Base-by-base conservation (phyloP, 805 yeast species). In the Cyberlindnera petersonii region DNA sequence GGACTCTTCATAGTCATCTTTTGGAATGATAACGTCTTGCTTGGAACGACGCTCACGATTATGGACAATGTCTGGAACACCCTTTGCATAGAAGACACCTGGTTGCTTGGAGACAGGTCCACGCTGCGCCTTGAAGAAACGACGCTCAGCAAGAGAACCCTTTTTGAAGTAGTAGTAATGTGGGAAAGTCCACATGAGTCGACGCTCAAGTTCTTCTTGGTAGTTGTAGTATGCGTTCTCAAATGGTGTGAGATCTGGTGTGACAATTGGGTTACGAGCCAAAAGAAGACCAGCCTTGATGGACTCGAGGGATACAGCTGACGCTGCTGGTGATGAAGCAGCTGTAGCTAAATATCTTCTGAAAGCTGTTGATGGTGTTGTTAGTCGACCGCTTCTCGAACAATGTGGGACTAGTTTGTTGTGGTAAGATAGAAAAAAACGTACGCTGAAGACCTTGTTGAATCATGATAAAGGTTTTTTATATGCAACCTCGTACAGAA, bases 171-270 rank as follows among this genome's bases (percentile, higher is more conserved):
- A 93, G 59, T 79, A 89, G 75, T 87, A 87, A 52, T 82, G 79
- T 5, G 98, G 98, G 63, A 93, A 93, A 0, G 98, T 88, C 96
- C 96, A 88, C 95, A 89, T 88, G 50, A 93, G 71, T 53, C 98
- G 75, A 56, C 80, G 80, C 69, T 88, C 89, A 39, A 93, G 71
- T 60, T 86, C 95, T 36, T 78, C 75, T 62, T 89, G 95, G 60
- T 93, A 93, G 38, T 77, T 68, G 59, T 83, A 86, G 62, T 82
- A 93, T 36, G 79, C 78, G 43, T 68, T 56, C 52, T 87, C 96
- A 51, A 91, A 82, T 40, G 69, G 75, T 9, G 82, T 69, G 38
- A 80, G 65, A 44, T 85, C 91, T 9, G 85, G 82, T 3, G 96
- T 86, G 33, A 93, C 77, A 26, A 93, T 71, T 21, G 98, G 98